phyloP scores from a whole-genome alignment of 805 yeast species.

The Cyberlindnera euphorbiae region DNA sequence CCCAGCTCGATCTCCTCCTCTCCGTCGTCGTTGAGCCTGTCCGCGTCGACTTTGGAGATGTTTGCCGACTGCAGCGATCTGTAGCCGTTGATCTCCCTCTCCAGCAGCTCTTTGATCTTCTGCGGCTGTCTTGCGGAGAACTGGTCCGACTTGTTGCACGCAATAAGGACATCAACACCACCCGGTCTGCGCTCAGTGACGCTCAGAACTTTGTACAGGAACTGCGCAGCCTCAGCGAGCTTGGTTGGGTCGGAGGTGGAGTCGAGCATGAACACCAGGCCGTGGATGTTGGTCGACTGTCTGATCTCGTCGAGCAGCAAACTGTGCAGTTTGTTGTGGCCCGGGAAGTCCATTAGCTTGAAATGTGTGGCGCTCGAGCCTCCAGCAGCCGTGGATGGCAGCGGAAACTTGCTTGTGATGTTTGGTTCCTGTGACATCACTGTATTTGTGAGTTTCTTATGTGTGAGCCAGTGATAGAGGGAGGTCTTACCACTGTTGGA shows the following conservation, averaged over 20 bases:
- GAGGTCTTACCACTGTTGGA: conserved; percentile 64
- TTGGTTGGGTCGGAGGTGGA: conserved; percentile 50
- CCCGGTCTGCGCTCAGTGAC: conserved; percentile 59
- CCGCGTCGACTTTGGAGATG: conserved; percentile 28
- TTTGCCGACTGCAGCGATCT: conserved; percentile 44
- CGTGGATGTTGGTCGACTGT: conserved; percentile 45
- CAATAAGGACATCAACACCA: conserved; percentile 72
- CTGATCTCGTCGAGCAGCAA: conserved; percentile 46
- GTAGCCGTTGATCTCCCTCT: conserved; percentile 55
- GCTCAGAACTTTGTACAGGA: conserved; percentile 54
- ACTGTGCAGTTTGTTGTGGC: conserved; percentile 71
- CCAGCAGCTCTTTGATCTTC: conserved; percentile 56
- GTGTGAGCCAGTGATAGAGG: conserved; percentile 36
- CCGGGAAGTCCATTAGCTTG: conserved; percentile 78
- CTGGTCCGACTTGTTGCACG: conserved; percentile 80
- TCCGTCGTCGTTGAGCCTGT: conserved; percentile 25
- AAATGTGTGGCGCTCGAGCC: conserved; percentile 27
- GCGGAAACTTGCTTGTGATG: conserved; percentile 29
- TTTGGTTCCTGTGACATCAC: conserved; percentile 52
- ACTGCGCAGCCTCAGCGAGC: conserved; percentile 50
- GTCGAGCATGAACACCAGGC: conserved; percentile 76
- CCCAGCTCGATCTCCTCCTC: conserved; percentile 41
- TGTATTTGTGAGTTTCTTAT: conserved; percentile 29
- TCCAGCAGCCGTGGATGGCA: conserved; percentile 35
- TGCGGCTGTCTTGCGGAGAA: conserved; percentile 74